Base-by-base conservation (phyloP, 169 alveolate genomes). In the Plasmodium ovale region DNA sequence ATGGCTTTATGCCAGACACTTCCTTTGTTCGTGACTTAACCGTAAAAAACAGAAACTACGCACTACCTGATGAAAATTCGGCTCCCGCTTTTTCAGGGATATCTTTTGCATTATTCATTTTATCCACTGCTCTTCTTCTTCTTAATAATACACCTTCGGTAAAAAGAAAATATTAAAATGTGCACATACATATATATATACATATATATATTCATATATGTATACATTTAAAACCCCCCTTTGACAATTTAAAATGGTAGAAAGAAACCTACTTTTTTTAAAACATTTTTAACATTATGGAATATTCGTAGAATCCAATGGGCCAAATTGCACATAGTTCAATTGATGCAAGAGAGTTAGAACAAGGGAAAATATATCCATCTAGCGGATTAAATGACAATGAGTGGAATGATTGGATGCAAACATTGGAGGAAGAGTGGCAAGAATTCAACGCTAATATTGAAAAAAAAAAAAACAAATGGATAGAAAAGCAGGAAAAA, bases 351-450 rank as follows among this genome's bases (percentile, higher is more conserved):
- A 29, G 6, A 60, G 39, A 60, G 16, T 14, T 25, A 39, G 51
- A 60, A 25, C 10, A 33, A 60, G 51, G 12, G 27, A 39, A 16
- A 60, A 21, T 60, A 25, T 31, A 60, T 23, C 33, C 19, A 21
- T 16, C 37, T 23, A 39, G 21, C 4, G 71, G 7, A 6, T 60
- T 33, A 39, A 25, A 25, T 23, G 71, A 60, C 16, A 23, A 21
- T 23, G 71, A 60, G 71, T 60, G 37, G 71, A 60, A 25, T 60
- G 27, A 60, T 33, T 60, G 71, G 71, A 60, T 29, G 39, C n/a
- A 29, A 7, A 6, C 19, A 25, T 60, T 60, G 39, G 71, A 60
- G 39, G 71, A 1, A 29, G 39, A 60, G 21, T 60, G 71, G 71
- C 19, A 23, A 60, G 12, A 21, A 39, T 60, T 60, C 39, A 23